Evolutionary conservation across 1,139 yeast species (phyloP).

Genomic region (Debaryomyces udenii): DNA sequence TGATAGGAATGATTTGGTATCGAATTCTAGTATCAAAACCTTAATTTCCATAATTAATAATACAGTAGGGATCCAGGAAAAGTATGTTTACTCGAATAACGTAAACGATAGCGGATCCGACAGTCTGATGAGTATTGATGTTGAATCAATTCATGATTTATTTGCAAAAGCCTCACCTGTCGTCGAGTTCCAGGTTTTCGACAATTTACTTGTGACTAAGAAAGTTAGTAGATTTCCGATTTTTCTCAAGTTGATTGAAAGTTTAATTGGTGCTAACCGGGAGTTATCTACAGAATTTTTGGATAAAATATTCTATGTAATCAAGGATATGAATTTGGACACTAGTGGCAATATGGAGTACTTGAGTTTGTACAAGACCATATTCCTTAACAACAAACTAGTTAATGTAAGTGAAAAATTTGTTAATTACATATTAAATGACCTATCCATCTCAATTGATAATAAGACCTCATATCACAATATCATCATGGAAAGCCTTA

Average conservation of each 20-base stretch:
- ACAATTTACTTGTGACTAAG: slow-evolving; percentile 22
- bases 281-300: slow-evolving; percentile 21
- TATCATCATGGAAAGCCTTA: slow-evolving; percentile 54
- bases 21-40: slow-evolving; percentile 39
- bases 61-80: slow-evolving; percentile 13
- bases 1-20: slow-evolving; percentile 47
- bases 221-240: slow-evolving; percentile 28
- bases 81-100: slow-evolving; percentile 3
- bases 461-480: slow-evolving; percentile 43
- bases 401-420: slow-evolving; percentile 17
- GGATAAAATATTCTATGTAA: slow-evolving; percentile 21
- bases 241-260: slow-evolving; percentile 33
- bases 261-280: slow-evolving; percentile 21
- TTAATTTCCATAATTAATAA: slow-evolving; percentile 31
- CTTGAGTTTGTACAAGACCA: slow-evolving; percentile 30
- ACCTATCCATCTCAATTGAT: slow-evolving; percentile 44
- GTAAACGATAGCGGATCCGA: slow-evolving; percentile 18
- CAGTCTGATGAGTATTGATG: slow-evolving; percentile 20
- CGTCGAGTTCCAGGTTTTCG: slow-evolving; percentile 23
- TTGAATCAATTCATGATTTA: slow-evolving; percentile 16
- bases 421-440: slow-evolving; percentile 41
- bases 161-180: slow-evolving; percentile 18
- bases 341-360: slow-evolving; percentile 30
- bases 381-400: slow-evolving; percentile 21
- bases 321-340: slow-evolving; percentile 21